Evolutionary conservation across 148 eudicot species (phyloP).

Genomic region (Chenopodium formosanum): DNA sequence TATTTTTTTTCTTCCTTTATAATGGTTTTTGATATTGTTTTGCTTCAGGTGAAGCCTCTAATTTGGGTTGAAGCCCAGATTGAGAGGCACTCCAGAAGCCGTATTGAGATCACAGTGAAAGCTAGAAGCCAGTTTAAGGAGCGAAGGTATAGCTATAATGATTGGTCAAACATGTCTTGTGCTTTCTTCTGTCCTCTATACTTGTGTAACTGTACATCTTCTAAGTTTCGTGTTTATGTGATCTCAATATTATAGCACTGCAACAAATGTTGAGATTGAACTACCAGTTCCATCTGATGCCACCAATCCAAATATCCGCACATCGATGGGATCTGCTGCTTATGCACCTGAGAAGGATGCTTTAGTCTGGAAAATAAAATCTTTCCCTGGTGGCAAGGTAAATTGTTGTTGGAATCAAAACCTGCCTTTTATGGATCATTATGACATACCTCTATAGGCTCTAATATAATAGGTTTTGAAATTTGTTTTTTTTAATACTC

Average conservation of each 20-base stretch:
- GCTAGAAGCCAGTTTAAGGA: constrained; percentile 93
- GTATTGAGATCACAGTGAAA: constrained; percentile 87
- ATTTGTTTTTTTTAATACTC: constrained; percentile 10
- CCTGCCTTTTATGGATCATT: not conserved
- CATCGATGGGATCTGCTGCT: constrained; percentile 95
- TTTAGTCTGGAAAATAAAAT: constrained; percentile 86
- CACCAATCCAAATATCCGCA: constrained; percentile 84
- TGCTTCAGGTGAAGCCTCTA: constrained; percentile 80
- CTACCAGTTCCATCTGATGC: constrained; percentile 88
- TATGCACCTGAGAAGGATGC: constrained; percentile 98
- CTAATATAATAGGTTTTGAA: not conserved
- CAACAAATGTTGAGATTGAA: constrained; percentile 96
- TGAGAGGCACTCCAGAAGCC: constrained; percentile 92
- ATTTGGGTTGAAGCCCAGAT: constrained; percentile 99
- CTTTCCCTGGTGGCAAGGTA: constrained; percentile 99
- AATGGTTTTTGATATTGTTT: constrained; percentile 2
- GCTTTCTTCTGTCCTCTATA: not conserved
- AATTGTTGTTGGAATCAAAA: not conserved
- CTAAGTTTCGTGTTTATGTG: constrained; percentile 1
- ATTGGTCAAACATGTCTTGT: constrained; percentile 1
- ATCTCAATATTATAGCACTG: constrained; percentile 55
- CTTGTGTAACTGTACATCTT: not conserved
- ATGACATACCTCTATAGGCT: not conserved
- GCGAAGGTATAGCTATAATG: constrained; percentile 56
- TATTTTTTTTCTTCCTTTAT: not conserved